Evolutionary conservation across 2,329 filamentous ascomycete species (phyloP), one percentile per base, ranked within the genome.

Genomic region (Diaporthe vaccinii): DNA sequence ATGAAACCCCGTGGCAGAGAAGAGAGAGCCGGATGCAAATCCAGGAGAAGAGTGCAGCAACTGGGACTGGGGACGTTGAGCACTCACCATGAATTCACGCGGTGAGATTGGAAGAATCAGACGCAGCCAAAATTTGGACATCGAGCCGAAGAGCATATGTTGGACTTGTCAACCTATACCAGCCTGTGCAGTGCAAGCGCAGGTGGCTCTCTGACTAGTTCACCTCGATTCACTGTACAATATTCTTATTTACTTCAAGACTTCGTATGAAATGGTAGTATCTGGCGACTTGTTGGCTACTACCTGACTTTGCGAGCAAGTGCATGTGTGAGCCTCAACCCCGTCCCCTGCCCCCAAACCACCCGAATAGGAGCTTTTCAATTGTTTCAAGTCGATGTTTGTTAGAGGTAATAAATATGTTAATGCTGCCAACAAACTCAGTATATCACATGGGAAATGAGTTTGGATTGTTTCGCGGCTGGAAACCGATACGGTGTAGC

Each of bases 1-100:
- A 65, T 34, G 75, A 76, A 10, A 75, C 22, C 8, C 75, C 75
- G 5, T 76, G 75, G 75, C 68, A 76, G 55, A 76, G 75, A 65
- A 69, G 75, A 51, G 67, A 51, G 8, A 75, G 49, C 28, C 67
- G 75, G 36, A 41, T 70, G 28, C 53, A 65, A 46, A 36, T 72
- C 12, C 59, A 58, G 10, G 73, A 73, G 15, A 75, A 75, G 25
- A 49, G 44, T 17, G 46, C 22, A 8, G 39, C 57, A 0, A 20
- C 6, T 6, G 46, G 28, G 17, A 55, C 34, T 17, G 39, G 25
- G 25, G 72, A 58, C 15, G 22, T 62, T 46, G 68, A 72, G 59
- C 28, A 75, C 55, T 25, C 55, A 7, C 25, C 46, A 25, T 31
- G 4, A 25, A 41, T 1, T 0, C 22, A 22, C 17, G 10, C 5